These are phyloP conservation scores for Aureobasidium vineae DNA, from an alignment of 2,329 filamentous ascomycete species.

Conservation along the genomic window DNA sequence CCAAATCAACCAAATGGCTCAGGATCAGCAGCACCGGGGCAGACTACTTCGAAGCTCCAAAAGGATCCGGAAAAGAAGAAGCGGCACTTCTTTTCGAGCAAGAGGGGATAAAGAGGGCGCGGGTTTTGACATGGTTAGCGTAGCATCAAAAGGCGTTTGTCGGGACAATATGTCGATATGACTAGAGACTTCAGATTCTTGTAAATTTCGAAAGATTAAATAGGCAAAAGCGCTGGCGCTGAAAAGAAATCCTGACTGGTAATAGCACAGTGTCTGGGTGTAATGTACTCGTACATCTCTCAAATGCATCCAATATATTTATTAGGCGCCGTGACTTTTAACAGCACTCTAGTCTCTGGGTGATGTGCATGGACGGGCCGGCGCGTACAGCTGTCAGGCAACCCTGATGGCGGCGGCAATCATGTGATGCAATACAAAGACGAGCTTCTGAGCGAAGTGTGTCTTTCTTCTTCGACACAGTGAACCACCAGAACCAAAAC, in stretches of 20 bases:
- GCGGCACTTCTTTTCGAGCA: conserved; percentile 52
- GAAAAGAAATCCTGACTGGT: neutral
- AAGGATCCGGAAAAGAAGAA: conserved; percentile 60
- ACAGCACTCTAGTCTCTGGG: neutral
- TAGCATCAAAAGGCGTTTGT: conserved; percentile 17
- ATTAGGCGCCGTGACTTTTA: too few species aligned
- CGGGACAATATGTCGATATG: conserved; percentile 10
- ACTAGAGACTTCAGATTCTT: neutral
- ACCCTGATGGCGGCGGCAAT: conserved; percentile 17
- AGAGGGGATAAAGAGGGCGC: conserved; percentile 30
- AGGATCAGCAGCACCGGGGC: conserved; percentile 35
- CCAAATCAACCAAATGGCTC: conserved; percentile 36
- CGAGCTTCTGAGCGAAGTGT: neutral
- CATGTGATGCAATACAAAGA: neutral
- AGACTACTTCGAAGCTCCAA: conserved; percentile 48
- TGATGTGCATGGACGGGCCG: neutral
- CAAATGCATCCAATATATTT: too few species aligned
- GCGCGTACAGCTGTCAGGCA: neutral
- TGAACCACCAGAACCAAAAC: neutral
- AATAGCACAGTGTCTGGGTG: neutral
- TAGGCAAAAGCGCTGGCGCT: conserved; percentile 13
- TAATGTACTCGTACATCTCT: neutral
- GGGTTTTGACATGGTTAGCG: conserved; percentile 7
- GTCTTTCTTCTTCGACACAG: neutral
- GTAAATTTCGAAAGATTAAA: neutral